phyloP scores from a whole-genome alignment of 2,329 filamentous ascomycete genomes.

The Chalaropsis thielavioides region DNA sequence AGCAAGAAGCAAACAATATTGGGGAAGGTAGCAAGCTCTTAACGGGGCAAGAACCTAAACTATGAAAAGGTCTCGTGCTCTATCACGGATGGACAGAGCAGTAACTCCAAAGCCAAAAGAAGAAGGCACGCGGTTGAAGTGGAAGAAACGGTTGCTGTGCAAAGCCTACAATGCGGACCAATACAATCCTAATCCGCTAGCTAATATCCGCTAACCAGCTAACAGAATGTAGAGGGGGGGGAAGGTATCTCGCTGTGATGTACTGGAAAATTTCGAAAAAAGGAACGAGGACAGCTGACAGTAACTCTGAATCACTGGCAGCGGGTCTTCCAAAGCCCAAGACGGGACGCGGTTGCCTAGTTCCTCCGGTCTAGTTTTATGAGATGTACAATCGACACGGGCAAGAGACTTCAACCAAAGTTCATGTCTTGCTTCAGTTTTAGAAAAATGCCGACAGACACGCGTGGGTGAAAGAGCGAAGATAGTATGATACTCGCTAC shows the following conservation, averaged over 20 bases:
- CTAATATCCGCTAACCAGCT: not conserved
- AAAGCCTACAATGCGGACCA: not conserved
- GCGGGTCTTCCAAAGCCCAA: constrained; percentile 14
- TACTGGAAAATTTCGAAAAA: constrained; percentile 16
- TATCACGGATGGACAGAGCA: not conserved
- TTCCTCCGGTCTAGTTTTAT: constrained; percentile 15
- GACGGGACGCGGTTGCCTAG: constrained; percentile 14
- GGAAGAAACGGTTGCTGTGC: not conserved
- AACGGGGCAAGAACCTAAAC: not conserved
- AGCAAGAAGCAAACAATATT: constrained; percentile 1
- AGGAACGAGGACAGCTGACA: constrained; percentile 16
- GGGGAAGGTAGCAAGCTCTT: not conserved
- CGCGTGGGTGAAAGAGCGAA: not conserved
- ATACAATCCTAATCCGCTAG: not conserved
- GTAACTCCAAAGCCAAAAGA: not conserved
- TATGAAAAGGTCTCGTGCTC: not conserved
- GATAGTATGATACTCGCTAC: not conserved
- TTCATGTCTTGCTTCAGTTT: constrained; percentile 10
- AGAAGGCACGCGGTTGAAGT: not conserved
- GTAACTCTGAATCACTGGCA: constrained; percentile 18
- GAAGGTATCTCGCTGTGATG: not conserved
- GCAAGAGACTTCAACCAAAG: constrained; percentile 13
- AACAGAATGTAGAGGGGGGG: not conserved
- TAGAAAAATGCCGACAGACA: not conserved
- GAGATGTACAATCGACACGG: constrained; percentile 11